Evolutionary conservation across 2,329 filamentous ascomycete genomes (phyloP).

Genomic region (Stromatinia cepivora): DNA sequence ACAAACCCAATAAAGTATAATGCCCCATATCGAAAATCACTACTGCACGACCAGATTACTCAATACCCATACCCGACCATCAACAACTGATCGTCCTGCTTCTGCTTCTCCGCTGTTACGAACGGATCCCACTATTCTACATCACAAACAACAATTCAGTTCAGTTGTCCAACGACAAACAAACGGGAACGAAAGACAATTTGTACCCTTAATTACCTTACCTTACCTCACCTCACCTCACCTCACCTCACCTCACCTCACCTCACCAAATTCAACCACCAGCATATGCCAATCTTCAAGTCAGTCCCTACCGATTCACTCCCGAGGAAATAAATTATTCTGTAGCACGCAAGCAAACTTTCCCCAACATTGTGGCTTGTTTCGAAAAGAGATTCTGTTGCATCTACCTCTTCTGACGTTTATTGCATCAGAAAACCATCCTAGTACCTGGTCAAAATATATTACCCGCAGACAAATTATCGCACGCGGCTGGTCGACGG

Average conservation of each 20-base stretch:
- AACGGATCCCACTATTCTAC: background rate
- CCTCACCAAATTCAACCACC: background rate
- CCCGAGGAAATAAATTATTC: background rate
- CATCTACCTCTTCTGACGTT: slow-evolving; percentile 6
- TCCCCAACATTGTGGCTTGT: background rate
- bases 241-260: background rate
- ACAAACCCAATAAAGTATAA: slow-evolving; percentile 6
- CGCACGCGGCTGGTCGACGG: background rate
- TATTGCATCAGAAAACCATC: background rate
- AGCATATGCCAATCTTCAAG: slow-evolving; percentile 1
- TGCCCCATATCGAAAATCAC: slow-evolving; percentile 7
- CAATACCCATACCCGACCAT: background rate
- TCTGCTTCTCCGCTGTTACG: background rate
- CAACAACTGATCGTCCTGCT: background rate
- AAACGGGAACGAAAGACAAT: background rate
- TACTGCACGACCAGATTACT: slow-evolving; percentile 3
- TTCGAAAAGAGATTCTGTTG: background rate
- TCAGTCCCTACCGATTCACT: slow-evolving; percentile 7
- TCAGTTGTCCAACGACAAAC: background rate
- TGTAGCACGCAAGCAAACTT: slow-evolving; percentile 9
- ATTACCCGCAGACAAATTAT: slow-evolving; percentile 2
- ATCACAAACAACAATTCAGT: background rate
- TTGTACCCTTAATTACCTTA: background rate
- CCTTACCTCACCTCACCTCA: background rate
- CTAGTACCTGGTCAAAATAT: background rate